phyloP scores from a whole-genome alignment of 2,329 filamentous ascomycete species.

The Colletotrichum magnum region DNA sequence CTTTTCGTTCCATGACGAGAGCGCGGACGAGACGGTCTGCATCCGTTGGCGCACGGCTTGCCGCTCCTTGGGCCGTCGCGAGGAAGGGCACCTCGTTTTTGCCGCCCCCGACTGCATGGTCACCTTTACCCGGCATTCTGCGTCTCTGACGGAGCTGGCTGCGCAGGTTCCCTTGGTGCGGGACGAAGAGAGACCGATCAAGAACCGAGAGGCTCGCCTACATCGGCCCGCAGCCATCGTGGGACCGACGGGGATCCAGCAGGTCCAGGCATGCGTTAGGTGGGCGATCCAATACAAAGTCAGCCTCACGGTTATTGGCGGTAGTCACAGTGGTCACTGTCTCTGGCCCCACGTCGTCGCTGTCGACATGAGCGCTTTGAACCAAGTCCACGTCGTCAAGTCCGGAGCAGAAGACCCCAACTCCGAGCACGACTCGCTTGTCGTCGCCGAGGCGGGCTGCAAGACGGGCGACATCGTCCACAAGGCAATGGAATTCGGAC shows the following conservation, averaged over 20 bases:
- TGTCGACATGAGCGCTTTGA: constrained; percentile 71
- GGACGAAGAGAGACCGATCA: constrained; percentile 52
- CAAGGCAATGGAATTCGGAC: constrained; percentile 58
- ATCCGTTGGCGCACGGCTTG: constrained; percentile 66
- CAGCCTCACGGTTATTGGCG: constrained; percentile 67
- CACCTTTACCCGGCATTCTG: constrained; percentile 63
- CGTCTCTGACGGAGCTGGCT: constrained; percentile 57
- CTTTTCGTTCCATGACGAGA: constrained; percentile 50
- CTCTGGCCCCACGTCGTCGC: constrained; percentile 65
- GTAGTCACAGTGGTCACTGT: constrained; percentile 74
- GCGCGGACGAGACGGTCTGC: constrained; percentile 48
- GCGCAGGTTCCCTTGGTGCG: constrained; percentile 54
- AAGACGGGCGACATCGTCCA: constrained; percentile 68
- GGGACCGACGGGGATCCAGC: constrained; percentile 59
- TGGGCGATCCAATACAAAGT: constrained; percentile 66
- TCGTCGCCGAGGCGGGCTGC: constrained; percentile 70
- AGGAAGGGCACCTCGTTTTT: constrained; percentile 62
- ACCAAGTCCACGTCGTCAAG: constrained; percentile 61
- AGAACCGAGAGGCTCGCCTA: constrained; percentile 65
- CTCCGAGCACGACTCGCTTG: constrained; percentile 45
- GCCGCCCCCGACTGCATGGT: constrained; percentile 64
- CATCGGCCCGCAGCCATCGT: constrained; percentile 60
- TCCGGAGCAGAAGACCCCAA: constrained; percentile 40
- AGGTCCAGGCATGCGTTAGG: constrained; percentile 68
- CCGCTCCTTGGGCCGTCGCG: constrained; percentile 59